Base-by-base conservation (phyloP, 1,284 basidiomycete species). In the Microstroma glucosiphilum region DNA sequence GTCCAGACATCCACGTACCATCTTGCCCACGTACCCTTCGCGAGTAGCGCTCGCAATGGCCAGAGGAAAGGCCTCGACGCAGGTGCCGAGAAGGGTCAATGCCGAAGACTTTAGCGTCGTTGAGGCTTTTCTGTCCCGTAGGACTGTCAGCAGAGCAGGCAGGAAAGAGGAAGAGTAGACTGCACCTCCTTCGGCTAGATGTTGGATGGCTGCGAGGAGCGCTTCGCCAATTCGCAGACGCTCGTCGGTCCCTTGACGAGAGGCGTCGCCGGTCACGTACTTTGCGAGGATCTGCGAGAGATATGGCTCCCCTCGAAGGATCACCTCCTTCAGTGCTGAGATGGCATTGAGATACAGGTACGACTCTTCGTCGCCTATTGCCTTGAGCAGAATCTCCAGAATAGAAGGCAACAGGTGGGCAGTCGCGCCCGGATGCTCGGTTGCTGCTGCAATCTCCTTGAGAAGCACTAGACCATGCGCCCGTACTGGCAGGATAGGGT, bases 341-440 rank as follows among this genome's bases (percentile, higher is more conserved):
- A 96, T 88, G 0, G 91, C 92, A 75, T 93, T 93, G 61, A 97
- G 82, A 78, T 92, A 97, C 63, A 97, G 87, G 80, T 93, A 97
- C 40, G 90, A 92, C 76, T 98, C 94, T 57, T 93, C 89, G 71
- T 96, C 92, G 74, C 92, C 88, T 2, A 96, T 81, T 0, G 88
- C 85, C 71, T 90, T 86, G 65, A 96, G 80, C 77, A 96, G 93
- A 58, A 96, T 88, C 54, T 90, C 89, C 53, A 93, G 81, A 69
- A 96, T 90, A 1, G 87, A 87, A 0, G 91, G 91, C 3, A 89
- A 80, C 15, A 96, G 83, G 1, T 73, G 71, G 8, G 69, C 65
- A 37, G 71, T 72, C 12, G 75, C 42, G 21, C 60, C 55, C 9
- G 26, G 17, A 4, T 56, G n/a, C 15, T 37, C 17, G 42, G 25